Conservation (phyloP, 495 filamentous ascomycete species). For the Talaromyces nanjingensis region DNA sequence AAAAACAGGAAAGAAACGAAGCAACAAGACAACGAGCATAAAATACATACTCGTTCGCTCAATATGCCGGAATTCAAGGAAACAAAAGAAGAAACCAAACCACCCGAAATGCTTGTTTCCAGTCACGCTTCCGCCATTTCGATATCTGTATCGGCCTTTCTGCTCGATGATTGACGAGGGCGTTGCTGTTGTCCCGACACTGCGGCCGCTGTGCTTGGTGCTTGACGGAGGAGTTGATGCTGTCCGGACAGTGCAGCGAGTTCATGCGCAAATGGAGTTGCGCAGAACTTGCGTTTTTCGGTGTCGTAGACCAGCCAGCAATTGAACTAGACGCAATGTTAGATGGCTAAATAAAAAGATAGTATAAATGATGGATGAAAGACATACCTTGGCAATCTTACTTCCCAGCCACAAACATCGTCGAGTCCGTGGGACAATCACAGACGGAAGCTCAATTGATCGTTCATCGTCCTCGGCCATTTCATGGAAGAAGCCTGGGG, state of each 20-base stretch:
- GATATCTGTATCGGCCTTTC: neutral
- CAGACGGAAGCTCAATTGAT: constrained; percentile 59
- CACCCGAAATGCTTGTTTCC: neutral
- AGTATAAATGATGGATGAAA: neutral
- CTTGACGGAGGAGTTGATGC: neutral
- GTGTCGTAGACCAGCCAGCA: constrained; percentile 35
- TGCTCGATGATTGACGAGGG: neutral
- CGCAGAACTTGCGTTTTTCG: constrained; percentile 18
- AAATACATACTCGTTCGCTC: neutral
- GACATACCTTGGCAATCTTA: constrained; percentile 48
- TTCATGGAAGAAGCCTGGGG: constrained; percentile 59
- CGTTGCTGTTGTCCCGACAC: neutral
- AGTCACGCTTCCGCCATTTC: neutral
- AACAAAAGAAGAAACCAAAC: neutral
- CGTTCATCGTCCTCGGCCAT: constrained; percentile 73
- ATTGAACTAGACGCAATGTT: constrained; percentile 13
- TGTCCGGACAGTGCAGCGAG: constrained; percentile 10
- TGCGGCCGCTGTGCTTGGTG: neutral
- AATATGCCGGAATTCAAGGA: neutral
- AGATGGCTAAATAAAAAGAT: neutral
- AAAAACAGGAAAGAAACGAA: neutral
- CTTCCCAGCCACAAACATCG: constrained; percentile 69
- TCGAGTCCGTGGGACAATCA: constrained; percentile 57
- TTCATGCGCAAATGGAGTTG: constrained; percentile 22
- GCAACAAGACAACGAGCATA: neutral